A percentile compares a stretch with the other conserved stretches of the same genome.
Conservation (phyloP, 345 rosid genomes). For the Gossypium ekmanianum region DNA sequence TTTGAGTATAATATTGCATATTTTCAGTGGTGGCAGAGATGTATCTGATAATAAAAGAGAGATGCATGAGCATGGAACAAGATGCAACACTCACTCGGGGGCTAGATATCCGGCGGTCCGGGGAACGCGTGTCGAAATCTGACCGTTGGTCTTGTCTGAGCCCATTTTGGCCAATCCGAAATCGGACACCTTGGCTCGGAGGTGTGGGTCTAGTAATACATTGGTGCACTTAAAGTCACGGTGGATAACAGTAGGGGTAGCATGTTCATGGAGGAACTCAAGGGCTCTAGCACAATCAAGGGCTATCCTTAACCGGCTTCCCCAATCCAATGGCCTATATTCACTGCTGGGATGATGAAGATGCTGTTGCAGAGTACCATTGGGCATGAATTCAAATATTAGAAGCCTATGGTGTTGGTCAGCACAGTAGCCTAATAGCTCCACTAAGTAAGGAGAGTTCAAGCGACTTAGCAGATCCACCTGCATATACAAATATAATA, state of each 20-base stretch:
- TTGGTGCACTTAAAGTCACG: conserved; percentile 78
- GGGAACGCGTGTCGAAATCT: conserved; percentile 58
- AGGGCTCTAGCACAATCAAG: conserved; percentile 81
- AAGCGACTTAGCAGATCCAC: conserved; percentile 82
- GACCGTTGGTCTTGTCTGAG: conserved; percentile 71
- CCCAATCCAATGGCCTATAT: conserved; percentile 57
- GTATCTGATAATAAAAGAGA: neutral
- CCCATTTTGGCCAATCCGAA: conserved; percentile 75
- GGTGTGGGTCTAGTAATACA: conserved; percentile 53
- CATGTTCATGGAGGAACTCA: conserved; percentile 77
- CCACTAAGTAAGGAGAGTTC: conserved; percentile 75
- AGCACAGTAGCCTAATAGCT: conserved; percentile 90
- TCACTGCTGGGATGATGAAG: conserved; percentile 43
- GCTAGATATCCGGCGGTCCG: conserved; percentile 83
- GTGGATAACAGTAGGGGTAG: conserved; percentile 68
- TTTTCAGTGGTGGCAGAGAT: conserved; percentile 10
- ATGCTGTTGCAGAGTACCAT: conserved; percentile 59
- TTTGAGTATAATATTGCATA: conserved; percentile 15
- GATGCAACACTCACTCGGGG: conserved; percentile 74
- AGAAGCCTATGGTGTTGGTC: conserved; percentile 81
- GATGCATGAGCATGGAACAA: conserved; percentile 6
- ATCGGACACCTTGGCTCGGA: conserved; percentile 70
- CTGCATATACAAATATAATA: conserved; percentile 27
- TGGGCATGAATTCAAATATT: conserved; percentile 69
- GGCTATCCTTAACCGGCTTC: conserved; percentile 67